Percentiles rank a stretch among this genome's conserved stretches.
phyloP scores from a whole-genome alignment of 305 asterid species.

The Salvia sclarea region DNA sequence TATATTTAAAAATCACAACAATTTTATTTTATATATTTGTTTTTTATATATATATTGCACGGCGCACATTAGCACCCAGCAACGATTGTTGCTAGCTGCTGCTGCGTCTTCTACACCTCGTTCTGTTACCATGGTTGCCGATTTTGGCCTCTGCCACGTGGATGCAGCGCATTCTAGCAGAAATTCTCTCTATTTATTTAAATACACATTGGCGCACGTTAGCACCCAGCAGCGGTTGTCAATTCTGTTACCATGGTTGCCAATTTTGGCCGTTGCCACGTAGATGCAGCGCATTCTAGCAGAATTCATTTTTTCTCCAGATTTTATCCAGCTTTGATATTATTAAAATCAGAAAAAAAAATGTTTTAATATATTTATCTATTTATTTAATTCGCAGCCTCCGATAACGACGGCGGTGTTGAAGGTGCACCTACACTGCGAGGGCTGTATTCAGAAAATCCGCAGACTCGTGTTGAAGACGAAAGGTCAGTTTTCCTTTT shows the following conservation, averaged over 20 bases:
- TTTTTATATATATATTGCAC: too few relatives aligned
- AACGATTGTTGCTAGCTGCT: too few relatives aligned
- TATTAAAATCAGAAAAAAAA: background rate
- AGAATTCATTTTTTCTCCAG: background rate
- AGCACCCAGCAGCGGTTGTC: conserved; percentile 10
- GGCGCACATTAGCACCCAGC: too few relatives aligned
- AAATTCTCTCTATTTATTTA: too few relatives aligned
- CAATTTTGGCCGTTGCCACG: conserved; percentile 26
- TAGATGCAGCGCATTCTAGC: conserved; percentile 32
- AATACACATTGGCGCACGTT: background rate
- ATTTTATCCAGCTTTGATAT: background rate
- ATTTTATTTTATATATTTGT: too few relatives aligned
- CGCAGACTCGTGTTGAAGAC: conserved; percentile 50
- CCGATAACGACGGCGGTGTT: conserved; percentile 62
- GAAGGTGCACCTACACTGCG: conserved; percentile 69
- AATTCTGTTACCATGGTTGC: conserved; percentile 27
- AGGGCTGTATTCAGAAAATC: conserved; percentile 78
- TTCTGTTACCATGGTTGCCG: too few relatives aligned
- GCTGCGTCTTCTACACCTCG: too few relatives aligned
- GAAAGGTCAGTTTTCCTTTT: conserved; percentile 46
- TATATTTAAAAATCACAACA: too few relatives aligned
- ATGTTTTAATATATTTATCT: background rate
- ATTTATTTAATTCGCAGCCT: conserved; percentile 40
- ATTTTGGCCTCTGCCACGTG: too few relatives aligned
- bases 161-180: too few relatives aligned